Evolutionary conservation across 208 protist genomes (phyloP).

Genomic region (Leishmania arabica): DNA sequence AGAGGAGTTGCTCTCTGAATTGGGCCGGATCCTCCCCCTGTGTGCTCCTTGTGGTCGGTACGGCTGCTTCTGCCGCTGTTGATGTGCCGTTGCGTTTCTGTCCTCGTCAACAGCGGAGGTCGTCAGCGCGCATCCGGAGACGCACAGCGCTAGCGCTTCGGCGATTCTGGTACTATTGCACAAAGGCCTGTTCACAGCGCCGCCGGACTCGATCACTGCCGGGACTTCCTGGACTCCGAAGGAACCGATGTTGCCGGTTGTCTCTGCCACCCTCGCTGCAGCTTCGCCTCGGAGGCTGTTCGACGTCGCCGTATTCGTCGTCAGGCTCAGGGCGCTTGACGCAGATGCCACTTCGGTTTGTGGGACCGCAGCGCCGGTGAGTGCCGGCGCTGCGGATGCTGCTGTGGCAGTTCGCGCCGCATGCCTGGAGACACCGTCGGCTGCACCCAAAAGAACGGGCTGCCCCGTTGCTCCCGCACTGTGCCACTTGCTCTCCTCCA

Average conservation of each 20-base stretch:
- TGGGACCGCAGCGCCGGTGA: not conserved
- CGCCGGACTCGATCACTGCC: too few species aligned
- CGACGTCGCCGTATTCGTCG: too few species aligned
- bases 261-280: not conserved
- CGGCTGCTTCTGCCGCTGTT: not conserved
- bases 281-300: not conserved
- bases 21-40: not conserved
- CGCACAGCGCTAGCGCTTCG: not conserved
- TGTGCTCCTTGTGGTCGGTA: too few species aligned
- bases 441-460: not conserved
- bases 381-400: not conserved
- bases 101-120: not conserved
- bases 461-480: not conserved
- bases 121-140: slow-evolving; percentile 1
- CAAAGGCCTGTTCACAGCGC: not conserved
- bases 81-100: not conserved
- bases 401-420: not conserved
- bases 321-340: not conserved
- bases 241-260: not conserved
- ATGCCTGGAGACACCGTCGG: not conserved
- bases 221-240: not conserved
- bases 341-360: not conserved
- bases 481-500: slow-evolving; percentile 21
- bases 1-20: too few species aligned
- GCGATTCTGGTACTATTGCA: not conserved